Conservation (phyloP, 1,139 yeast species). For the Geotrichum carabidarum region DNA sequence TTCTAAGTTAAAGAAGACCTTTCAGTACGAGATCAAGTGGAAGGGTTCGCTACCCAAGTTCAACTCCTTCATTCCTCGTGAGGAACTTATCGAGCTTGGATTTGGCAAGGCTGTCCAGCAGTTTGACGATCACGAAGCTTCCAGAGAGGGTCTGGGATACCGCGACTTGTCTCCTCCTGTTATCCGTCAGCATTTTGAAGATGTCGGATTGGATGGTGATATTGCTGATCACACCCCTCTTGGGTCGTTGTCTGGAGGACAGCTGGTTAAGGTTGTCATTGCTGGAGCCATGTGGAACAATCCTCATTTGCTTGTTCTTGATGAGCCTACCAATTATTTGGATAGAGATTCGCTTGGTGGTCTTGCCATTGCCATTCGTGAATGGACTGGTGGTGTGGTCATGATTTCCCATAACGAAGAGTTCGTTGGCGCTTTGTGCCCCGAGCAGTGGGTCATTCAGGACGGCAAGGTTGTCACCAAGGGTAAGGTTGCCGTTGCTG, state of each 20-base stretch:
- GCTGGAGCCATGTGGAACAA: conserved; percentile 99
- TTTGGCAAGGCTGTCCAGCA: conserved; percentile 84
- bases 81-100: conserved; percentile 70
- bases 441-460: conserved; percentile 97
- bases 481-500: conserved; percentile 72
- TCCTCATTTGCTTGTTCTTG: conserved; percentile 94
- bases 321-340: conserved; percentile 97
- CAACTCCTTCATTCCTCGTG: conserved; percentile 91
- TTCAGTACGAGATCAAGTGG: conserved; percentile 97
- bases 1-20: conserved; percentile 90
- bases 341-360: conserved; percentile 98
- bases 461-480: conserved; percentile 84
- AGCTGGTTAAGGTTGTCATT: conserved; percentile 93
- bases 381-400: conserved; percentile 97
- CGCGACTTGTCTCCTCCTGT: conserved; percentile 88
- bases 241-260: conserved; percentile 97
- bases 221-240: conserved; percentile 97
- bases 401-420: conserved; percentile 98
- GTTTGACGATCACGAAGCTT: conserved; percentile 97
- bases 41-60: conserved; percentile 85
- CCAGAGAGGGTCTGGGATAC: conserved; percentile 97
- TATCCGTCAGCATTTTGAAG: conserved; percentile 93
- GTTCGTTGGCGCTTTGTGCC: conserved; percentile 94
- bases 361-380: conserved; percentile 92
- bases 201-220: conserved; percentile 94